Base-by-base conservation (phyloP, 1,139 yeast genomes). In the Yamadazyma epiphylla region DNA sequence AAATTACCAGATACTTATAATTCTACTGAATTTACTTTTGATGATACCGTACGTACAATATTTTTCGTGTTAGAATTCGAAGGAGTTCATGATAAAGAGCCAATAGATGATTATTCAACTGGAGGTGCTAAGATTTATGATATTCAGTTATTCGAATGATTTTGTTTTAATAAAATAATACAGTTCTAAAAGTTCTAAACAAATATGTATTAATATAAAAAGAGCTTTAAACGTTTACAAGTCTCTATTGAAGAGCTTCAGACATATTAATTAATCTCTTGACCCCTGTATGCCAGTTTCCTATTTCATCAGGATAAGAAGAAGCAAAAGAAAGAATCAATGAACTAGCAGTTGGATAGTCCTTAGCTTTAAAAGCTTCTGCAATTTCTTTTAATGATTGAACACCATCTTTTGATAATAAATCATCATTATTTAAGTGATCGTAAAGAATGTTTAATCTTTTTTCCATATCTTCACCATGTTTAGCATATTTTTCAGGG, bases 201-300 rank as follows among this genome's bases (percentile, higher is more conserved):
- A 11, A 15, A 25, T 20, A 15, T 21, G 13, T n/a, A n/a, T n/a
- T n/a, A n/a, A n/a, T n/a, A n/a, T n/a, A n/a, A n/a, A n/a, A n/a
- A n/a, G n/a, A n/a, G n/a, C n/a, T n/a, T n/a, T n/a, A n/a, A n/a
- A n/a, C n/a, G 13, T 15, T 19, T 17, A 7, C 10, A 11, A 23
- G 24, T n/a, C 13, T 7, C 34, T 42, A 45, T 30, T 45, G 54
- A 51, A 64, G 54, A 12, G 75, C 80, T 44, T 72, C 77, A 26
- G 71, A 76, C 79, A 91, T 84, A 39, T 83, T 85, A 39, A 91
- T 79, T 45, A 91, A 71, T 47, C 96, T 77, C 60, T 84, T 87
- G 31, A 91, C 82, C 48, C 98, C 98, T 15, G 86, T 78, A 64
- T 86, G 78, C 98, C 98, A 91, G 46, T 83, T 79, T 9, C 95